Evolutionary conservation across 2,329 filamentous ascomycete species (phyloP), one percentile per base, ranked within the genome.

Genomic region (Colletotrichum simmondsii): DNA sequence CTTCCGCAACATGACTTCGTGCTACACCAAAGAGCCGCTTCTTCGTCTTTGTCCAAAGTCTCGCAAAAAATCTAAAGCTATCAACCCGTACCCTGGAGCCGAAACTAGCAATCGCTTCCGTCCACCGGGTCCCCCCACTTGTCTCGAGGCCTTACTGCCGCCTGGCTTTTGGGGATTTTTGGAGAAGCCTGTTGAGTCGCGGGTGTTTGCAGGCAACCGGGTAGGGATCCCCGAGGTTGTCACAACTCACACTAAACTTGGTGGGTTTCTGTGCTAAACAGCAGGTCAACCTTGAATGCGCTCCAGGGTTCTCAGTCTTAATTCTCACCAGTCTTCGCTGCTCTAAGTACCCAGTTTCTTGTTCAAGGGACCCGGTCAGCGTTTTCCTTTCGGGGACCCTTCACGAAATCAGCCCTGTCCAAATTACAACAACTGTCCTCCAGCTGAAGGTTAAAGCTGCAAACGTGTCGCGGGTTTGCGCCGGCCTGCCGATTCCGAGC

Each of bases 211-310:
- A 59, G 59, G 24, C 35, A 37, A 53, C 22, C 42, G 59, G 37
- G 54, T 49, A 70, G 32, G 70, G 66, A 28, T 57, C 60, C 60
- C 66, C 52, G 53, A 65, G 22, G 65, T 54, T 72, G 65, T 72
- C 70, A 72, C 53, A 54, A 49, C 54, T 64, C 70, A 72, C 65
- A 72, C 69, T 59, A 72, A 65, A 70, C 70, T 60, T 11, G 60
- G 42, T 54, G 46, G 59, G 70, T 72, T 72, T 70, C 66, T 64
- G 49, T 70, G 42, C 59, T 56, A 37, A 59, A 65, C 42, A 70
- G 22, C 53, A 72, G 26, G 53, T 24, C 59, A 72, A 65, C 59
- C 59, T 72, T 64, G 60, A 65, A 54, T 60, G 56, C 52, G 35
- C 28, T 56, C 16, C 37, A 49, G 37, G 46, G 62, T 46, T 49